Percentiles rank a stretch among this genome's conserved stretches.
Conservation (phyloP, 371 early-diverging fungal genomes). For the Fennellomyces sp. region DNA sequence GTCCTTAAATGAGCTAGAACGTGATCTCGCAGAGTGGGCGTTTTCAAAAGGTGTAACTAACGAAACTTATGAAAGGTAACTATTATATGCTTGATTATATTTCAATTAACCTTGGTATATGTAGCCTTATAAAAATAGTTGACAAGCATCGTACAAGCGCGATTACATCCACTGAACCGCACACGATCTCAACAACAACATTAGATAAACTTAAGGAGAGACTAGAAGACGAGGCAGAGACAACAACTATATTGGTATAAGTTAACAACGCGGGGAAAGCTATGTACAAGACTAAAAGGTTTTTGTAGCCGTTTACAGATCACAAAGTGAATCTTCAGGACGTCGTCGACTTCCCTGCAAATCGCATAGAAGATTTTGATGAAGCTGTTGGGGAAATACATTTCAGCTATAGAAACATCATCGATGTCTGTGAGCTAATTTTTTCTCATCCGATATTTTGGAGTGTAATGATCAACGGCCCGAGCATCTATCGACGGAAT, state of each 20-base stretch:
- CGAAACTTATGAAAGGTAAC: background rate
- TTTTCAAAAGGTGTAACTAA: background rate
- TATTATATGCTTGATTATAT: background rate
- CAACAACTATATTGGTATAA: background rate
- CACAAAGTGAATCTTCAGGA: background rate
- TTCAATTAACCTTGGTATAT: background rate
- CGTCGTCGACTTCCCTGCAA: background rate
- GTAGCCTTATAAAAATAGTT: background rate
- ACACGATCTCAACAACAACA: background rate
- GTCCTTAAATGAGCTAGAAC: background rate
- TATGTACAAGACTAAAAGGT: background rate
- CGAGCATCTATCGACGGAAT: background rate
- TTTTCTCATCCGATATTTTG: background rate
- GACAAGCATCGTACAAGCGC: background rate
- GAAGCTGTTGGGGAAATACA: background rate
- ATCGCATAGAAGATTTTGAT: background rate
- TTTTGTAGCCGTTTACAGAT: background rate
- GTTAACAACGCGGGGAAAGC: too few relatives aligned
- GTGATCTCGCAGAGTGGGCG: background rate
- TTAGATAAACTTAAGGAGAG: background rate
- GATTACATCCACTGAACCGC: background rate
- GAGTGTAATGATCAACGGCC: background rate
- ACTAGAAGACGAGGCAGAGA: background rate
- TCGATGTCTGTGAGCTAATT: background rate
- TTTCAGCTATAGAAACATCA: background rate